phyloP scores from a whole-genome alignment of 2,329 filamentous ascomycete species.

The Hirsutella rhossiliensis region DNA sequence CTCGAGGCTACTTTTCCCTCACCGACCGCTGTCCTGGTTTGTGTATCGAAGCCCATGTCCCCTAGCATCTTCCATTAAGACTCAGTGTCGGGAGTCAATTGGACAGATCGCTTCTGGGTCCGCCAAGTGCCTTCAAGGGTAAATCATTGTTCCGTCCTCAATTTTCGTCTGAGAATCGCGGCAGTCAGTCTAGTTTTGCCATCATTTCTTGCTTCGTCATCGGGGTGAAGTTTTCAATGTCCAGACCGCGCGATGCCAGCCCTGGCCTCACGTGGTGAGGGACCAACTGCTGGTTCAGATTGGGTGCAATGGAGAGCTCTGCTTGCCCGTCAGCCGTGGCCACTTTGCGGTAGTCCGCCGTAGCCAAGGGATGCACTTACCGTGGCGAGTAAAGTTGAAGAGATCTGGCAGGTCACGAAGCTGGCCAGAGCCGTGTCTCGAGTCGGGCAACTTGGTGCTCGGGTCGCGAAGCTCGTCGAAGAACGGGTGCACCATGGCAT shows the following conservation, averaged over 20 bases:
- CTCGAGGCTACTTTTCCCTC: conserved; percentile 16
- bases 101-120: conserved; percentile 11
- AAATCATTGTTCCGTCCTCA: conserved; percentile 20
- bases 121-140: conserved; percentile 15
- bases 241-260: conserved; percentile 66
- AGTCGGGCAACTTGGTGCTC: conserved; percentile 84
- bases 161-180: conserved; percentile 12
- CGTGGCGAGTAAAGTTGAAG: conserved; percentile 89
- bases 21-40: conserved; percentile 15
- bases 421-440: conserved; percentile 72
- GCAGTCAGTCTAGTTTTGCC: conserved; percentile 80
- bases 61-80: background rate
- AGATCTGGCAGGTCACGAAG: conserved; percentile 73
- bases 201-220: conserved; percentile 94
- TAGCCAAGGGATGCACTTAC: conserved; percentile 39
- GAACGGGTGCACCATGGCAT: conserved; percentile 97
- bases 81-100: background rate
- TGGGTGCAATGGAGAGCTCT: conserved; percentile 94
- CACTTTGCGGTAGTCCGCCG: background rate
- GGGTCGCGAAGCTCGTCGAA: conserved; percentile 94
- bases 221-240: conserved; percentile 88
- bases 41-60: conserved; percentile 14
- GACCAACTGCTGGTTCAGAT: conserved; percentile 79
- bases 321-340: conserved; percentile 3
- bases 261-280: conserved; percentile 68